Percentiles rank a stretch among this genome's conserved stretches.
Conservation (phyloP, 78 protist species). For the slime mould (Dictyostelium discoideum) region DNA sequence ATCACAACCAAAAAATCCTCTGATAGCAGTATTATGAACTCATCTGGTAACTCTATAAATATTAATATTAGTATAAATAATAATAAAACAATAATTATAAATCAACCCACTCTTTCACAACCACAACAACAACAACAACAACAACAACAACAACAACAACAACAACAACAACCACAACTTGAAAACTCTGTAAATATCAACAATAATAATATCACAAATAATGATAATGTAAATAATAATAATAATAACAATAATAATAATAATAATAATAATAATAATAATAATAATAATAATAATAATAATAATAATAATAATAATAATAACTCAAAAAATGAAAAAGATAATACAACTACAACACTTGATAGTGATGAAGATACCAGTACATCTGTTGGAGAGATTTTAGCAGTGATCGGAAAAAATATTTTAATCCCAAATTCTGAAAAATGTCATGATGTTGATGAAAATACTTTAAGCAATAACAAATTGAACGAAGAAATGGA, state of each 20-base stretch:
- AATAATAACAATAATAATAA: not conserved
- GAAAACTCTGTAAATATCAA: not conserved
- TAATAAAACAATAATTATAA: conserved; percentile 13
- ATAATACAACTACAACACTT: not conserved
- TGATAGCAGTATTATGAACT: not conserved
- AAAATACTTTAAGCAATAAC: not conserved
- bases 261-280: not conserved
- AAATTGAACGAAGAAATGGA: not conserved
- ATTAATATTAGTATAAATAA: conserved; percentile 17
- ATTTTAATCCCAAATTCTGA: not conserved
- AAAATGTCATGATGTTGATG: not conserved
- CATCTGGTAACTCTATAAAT: not conserved
- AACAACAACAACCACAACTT: not conserved
- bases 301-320: not conserved
- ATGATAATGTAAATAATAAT: conserved; percentile 1
- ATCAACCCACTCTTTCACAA: not conserved
- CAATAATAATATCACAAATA: not conserved
- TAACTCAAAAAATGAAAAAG: not conserved
- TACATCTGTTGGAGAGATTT: not conserved
- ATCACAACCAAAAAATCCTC: not conserved
- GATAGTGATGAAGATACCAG: not conserved
- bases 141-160: not conserved
- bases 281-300: conserved; percentile 6
- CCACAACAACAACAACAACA: not conserved
- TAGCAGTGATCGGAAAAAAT: not conserved